phyloP scores from a whole-genome alignment of 768 basidiomycete genomes.

The Mrakia hoshinonis region DNA sequence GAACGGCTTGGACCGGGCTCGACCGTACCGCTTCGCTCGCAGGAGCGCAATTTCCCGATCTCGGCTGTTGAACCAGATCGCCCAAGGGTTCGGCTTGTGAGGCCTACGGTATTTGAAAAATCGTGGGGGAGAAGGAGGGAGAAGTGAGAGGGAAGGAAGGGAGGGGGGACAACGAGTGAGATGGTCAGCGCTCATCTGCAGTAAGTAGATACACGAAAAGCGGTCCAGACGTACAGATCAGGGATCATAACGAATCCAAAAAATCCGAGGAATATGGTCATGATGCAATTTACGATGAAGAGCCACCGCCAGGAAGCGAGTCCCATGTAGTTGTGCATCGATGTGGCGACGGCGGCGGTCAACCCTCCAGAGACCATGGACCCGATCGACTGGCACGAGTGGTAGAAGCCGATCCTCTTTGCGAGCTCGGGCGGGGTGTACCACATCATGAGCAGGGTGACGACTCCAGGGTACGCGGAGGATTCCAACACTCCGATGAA shows the following conservation, averaged over 20 bases:
- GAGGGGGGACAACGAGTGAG: not conserved
- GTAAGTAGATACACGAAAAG: no score
- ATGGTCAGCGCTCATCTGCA: not conserved
- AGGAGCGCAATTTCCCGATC: constrained; percentile 33
- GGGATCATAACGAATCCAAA: constrained; percentile 25
- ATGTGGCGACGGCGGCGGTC: constrained; percentile 12
- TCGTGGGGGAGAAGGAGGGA: not conserved
- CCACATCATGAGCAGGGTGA: constrained; percentile 31
- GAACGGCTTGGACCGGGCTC: constrained; percentile 35
- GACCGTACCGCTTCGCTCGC: constrained; percentile 32
- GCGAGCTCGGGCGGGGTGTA: constrained; percentile 38
- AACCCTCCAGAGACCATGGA: constrained; percentile 19
- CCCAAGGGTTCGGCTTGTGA: constrained; percentile 33
- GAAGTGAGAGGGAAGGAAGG: not conserved
- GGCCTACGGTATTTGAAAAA: no score
- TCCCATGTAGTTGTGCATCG: not conserved
- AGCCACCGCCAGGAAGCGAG: constrained; percentile 28
- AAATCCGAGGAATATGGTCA: constrained; percentile 28
- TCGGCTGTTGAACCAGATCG: constrained; percentile 34
- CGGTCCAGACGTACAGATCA: constrained; percentile 13
- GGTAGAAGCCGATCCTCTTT: constrained; percentile 36
- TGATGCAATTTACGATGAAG: constrained; percentile 30
- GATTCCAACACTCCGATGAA: constrained; percentile 29
- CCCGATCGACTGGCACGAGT: constrained; percentile 31
- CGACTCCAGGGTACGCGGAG: constrained; percentile 30